Conservation (phyloP, 2,329 filamentous ascomycete genomes). For the Cephalotrichum gorgonifer region DNA sequence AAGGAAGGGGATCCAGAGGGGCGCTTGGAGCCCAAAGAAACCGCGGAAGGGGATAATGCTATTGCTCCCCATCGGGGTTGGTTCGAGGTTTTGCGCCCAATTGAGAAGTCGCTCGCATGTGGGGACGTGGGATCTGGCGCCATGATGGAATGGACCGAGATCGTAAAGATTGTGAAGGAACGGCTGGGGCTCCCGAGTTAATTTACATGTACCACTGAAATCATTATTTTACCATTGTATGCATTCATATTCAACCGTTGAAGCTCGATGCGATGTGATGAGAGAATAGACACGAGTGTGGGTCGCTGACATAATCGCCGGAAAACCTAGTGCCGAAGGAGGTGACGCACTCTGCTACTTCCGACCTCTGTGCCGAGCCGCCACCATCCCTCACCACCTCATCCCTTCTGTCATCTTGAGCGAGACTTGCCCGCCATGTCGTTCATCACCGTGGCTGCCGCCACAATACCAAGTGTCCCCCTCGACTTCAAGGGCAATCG, state of each 20-base stretch:
- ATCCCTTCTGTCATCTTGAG: background rate
- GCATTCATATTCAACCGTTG: no score
- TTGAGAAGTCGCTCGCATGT: conserved; percentile 72
- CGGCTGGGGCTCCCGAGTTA: conserved; percentile 12
- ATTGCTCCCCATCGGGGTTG: conserved; percentile 28
- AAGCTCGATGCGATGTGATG: background rate
- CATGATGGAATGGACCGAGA: conserved; percentile 72
- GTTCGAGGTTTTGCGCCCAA: conserved; percentile 64
- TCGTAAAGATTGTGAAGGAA: conserved; percentile 56
- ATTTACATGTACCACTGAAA: background rate
- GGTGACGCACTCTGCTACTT: background rate
- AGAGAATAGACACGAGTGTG: background rate
- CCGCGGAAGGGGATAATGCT: conserved; percentile 15
- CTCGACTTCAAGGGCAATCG: conserved; percentile 56
- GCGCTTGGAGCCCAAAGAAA: background rate
- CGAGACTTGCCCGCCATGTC: conserved; percentile 11
- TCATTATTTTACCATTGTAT: background rate
- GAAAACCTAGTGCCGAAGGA: background rate
- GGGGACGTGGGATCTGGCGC: conserved; percentile 74
- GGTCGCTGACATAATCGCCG: background rate
- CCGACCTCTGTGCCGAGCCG: conserved; percentile 3
- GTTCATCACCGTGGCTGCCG: conserved; percentile 23
- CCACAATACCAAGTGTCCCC: conserved; percentile 24
- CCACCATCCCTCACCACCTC: background rate
- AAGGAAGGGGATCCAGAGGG: conserved; percentile 14